Evolutionary conservation across 306 rosid species (phyloP), one percentile per base, ranked within the genome.

Genomic region (Vicia faba): DNA sequence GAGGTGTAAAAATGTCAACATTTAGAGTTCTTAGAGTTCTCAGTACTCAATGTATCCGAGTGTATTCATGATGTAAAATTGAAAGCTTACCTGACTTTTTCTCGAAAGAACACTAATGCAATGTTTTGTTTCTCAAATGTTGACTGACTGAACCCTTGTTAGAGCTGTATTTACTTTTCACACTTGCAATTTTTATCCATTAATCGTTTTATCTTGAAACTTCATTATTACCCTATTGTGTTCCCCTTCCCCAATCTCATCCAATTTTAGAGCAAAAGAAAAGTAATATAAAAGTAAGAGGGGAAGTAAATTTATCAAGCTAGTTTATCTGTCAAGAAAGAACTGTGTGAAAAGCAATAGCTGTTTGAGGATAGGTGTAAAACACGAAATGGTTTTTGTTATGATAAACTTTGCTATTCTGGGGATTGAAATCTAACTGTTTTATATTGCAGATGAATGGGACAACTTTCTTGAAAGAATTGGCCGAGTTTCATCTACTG

Each of bases 391-490:
- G 25, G 11, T 9, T 70, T 79, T 59, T 16, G 16, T 40, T 65
- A 36, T 43, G 12, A 12, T 20, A 49, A 39, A 38, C 66, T 10
- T 38, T 61, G 33, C 16, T 23, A 7, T 19, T 61, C 19, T 39
- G 35, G 23, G 23, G 66, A 20, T 48, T 41, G 49, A 70, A 54
- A 23, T 71, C 13, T 36, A 29, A 11, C 20, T 49, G 3, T 31
- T 64, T 75, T 63, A 33, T 63, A 18, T 79, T 79, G 64, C 77
- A 93, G 98, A 93, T 79, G 97, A 93, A 74, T 93, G 97, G 98
- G 87, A 84, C 31, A 93, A 93, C 55, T 89, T 93, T 72, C 83
- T 93, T 80, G 96, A 93, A 77, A 81, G 98, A 79, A 89, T 93
- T 74, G 98, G 91, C 66, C 87, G 88, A 33, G 82, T 72, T 35